Evolutionary conservation across 352 stramenopile species (phyloP).

Genomic region (Plasmopara muralis): DNA sequence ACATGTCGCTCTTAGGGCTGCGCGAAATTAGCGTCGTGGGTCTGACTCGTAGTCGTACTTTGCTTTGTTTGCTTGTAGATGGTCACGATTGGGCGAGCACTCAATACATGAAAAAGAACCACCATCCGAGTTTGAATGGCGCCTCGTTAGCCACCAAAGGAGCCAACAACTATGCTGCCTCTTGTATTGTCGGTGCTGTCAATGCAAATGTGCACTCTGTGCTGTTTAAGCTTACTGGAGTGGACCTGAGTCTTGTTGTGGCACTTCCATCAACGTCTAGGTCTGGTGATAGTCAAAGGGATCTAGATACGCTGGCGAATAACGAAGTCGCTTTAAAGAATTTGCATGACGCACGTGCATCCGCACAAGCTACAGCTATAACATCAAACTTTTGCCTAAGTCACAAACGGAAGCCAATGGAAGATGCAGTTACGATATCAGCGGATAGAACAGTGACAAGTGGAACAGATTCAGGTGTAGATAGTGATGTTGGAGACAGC

Average conservation of each 20-base stretch:
- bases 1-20: constrained; percentile 70
- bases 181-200: constrained; percentile 65
- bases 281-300: constrained; percentile 13
- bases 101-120: constrained; percentile 78
- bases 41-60: constrained; percentile 46
- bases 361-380: constrained; percentile 6
- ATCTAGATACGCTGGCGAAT: constrained; percentile 38
- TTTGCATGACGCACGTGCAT: constrained; percentile 31
- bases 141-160: constrained; percentile 55
- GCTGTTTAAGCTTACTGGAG: constrained; percentile 73
- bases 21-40: constrained; percentile 60
- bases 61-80: constrained; percentile 70
- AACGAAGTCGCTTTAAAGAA: constrained; percentile 56
- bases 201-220: constrained; percentile 57
- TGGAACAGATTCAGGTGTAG: constrained; percentile 19
- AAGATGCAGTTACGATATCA: constrained; percentile 20
- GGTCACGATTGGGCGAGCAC: constrained; percentile 80
- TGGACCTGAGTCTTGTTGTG: constrained; percentile 54
- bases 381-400: constrained; percentile 17
- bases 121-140: constrained; percentile 39
- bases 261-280: constrained; percentile 14
- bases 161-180: constrained; percentile 67
- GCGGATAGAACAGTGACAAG: constrained; percentile 13
- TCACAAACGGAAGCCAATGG: constrained; percentile 51
- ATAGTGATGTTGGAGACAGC: constrained; percentile 23